phyloP scores from a whole-genome alignment of 2,329 filamentous ascomycete species.

The Cercospora canescens region DNA sequence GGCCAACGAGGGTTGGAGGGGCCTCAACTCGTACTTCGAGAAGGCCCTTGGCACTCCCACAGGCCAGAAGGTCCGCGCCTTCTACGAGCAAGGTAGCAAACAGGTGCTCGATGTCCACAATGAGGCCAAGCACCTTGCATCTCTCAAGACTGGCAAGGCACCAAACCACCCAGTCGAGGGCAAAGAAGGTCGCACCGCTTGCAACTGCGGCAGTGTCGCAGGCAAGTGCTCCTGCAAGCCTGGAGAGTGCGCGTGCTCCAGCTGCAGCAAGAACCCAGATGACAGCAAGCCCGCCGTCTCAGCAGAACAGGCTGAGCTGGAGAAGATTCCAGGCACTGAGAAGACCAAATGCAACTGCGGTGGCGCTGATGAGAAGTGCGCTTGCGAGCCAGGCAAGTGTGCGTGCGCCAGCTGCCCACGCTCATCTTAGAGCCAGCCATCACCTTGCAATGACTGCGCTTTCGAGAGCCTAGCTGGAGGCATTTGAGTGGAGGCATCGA shows the following conservation, averaged over 20 bases:
- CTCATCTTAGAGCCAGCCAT: conserved; percentile 26
- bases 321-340: conserved; percentile 53
- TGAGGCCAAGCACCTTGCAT: conserved; percentile 84
- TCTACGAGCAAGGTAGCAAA: conserved; percentile 82
- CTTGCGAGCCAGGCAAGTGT: conserved; percentile 50
- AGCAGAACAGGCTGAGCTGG: conserved; percentile 39
- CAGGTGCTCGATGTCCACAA: conserved; percentile 92
- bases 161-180: conserved; percentile 45
- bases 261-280: conserved; percentile 50
- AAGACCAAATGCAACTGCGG: conserved; percentile 54
- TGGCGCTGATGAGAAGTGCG: conserved; percentile 46
- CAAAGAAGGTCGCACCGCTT: conserved; percentile 44
- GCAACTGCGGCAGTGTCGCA: conserved; percentile 46
- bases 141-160: conserved; percentile 69
- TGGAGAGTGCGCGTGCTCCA: conserved; percentile 48
- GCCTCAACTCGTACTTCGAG: conserved; percentile 87
- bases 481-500: not conserved
- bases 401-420: conserved; percentile 51
- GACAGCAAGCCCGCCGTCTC: conserved; percentile 26
- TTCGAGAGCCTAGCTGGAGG: not conserved
- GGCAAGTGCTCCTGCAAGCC: conserved; percentile 47
- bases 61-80: conserved; percentile 81
- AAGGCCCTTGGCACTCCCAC: conserved; percentile 86
- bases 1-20: conserved; percentile 65
- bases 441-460: not conserved